Evolutionary conservation across 2,329 filamentous ascomycete species (phyloP).

Genomic region (Emergomyces pasteurianus): DNA sequence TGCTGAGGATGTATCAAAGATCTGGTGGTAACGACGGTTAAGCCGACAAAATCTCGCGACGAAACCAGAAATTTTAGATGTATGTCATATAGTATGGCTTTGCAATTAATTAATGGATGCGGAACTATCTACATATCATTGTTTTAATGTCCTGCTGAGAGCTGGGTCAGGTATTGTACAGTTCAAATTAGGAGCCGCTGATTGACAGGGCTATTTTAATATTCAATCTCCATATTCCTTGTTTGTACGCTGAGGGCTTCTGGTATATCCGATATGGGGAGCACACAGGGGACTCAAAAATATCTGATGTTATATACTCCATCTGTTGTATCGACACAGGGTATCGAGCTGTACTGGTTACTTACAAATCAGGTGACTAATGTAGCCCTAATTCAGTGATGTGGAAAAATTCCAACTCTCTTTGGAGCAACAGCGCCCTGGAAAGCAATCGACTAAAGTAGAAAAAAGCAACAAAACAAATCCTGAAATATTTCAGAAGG

Average conservation of each 20-base stretch:
- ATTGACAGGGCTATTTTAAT: neutral
- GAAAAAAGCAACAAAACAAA: neutral
- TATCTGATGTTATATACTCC: too few species aligned
- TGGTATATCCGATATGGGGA: neutral
- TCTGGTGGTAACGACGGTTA: conserved; percentile 10
- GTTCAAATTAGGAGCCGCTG: neutral
- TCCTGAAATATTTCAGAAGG: neutral
- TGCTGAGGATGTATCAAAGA: conserved; percentile 38
- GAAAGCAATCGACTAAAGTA: too few species aligned
- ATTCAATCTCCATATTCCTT: neutral
- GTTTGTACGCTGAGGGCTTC: neutral
- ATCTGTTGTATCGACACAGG: too few species aligned
- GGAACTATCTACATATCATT: neutral
- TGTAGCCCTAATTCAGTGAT: neutral
- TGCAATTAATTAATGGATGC: neutral
- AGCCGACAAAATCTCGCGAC: neutral
- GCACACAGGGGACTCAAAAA: too few species aligned
- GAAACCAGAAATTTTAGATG: too few species aligned
- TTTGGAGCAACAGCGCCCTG: too few species aligned
- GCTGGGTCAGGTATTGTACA: neutral
- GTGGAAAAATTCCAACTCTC: too few species aligned
- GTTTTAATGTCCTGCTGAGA: neutral
- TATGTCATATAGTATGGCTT: too few species aligned
- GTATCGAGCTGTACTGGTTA: neutral
- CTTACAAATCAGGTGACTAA: neutral